Conservation (phyloP, 768 basidiomycete species). For the Naganishia onofrii region DNA sequence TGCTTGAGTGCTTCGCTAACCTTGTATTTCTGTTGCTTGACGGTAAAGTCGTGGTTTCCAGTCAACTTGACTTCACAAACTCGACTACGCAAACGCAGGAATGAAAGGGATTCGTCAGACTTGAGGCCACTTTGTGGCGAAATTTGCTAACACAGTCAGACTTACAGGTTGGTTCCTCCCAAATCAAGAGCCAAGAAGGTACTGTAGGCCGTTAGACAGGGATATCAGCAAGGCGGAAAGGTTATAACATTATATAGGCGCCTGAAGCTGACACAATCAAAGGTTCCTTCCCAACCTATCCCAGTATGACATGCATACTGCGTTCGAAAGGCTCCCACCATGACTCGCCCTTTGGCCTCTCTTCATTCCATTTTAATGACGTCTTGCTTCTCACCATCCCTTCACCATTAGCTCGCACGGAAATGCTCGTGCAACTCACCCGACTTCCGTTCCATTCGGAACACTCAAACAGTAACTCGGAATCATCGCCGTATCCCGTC, state of each 20-base stretch:
- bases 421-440: constrained; percentile 59
- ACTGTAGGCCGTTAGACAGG: constrained; percentile 54
- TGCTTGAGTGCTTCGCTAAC: constrained; percentile 91
- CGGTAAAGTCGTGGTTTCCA: constrained; percentile 80
- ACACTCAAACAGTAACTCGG: constrained; percentile 95
- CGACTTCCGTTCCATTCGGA: constrained; percentile 88
- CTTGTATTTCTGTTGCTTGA: constrained; percentile 94
- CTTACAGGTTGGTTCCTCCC: constrained; percentile 94
- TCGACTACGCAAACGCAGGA: constrained; percentile 63
- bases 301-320: too few species aligned
- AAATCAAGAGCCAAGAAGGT: constrained; percentile 95
- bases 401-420: too few species aligned
- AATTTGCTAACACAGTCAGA: constrained; percentile 27
- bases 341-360: too few species aligned
- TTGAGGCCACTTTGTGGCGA: neutral
- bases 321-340: too few species aligned
- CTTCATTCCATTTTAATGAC: too few species aligned
- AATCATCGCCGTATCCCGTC: constrained; percentile 90
- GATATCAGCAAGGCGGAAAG: neutral
- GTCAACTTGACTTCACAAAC: constrained; percentile 91
- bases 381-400: too few species aligned
- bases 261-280: too few species aligned
- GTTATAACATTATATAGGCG: too few species aligned
- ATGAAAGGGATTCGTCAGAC: neutral
- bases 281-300: too few species aligned